Conservation (phyloP, 2,329 filamentous ascomycete genomes). For the Penicillium janthinellum region DNA sequence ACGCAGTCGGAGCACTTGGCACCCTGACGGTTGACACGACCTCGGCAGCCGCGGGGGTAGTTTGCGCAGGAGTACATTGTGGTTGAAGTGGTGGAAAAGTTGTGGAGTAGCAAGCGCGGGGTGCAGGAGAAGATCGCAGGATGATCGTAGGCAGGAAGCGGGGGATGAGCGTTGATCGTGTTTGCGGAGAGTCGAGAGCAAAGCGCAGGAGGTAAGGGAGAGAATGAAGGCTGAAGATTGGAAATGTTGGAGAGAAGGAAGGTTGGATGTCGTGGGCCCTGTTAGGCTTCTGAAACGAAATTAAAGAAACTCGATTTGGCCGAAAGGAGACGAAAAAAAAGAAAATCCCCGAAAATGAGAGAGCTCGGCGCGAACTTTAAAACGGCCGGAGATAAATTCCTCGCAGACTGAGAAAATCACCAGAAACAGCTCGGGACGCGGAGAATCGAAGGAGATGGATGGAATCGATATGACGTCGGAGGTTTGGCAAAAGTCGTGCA, state of each 20-base stretch:
- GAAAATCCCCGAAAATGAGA: neutral
- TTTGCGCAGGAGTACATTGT: conserved; percentile 53
- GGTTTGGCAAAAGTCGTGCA: neutral
- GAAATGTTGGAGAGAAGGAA: neutral
- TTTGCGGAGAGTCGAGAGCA: neutral
- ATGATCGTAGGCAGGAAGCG: neutral
- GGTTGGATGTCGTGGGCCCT: neutral
- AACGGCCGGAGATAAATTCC: neutral
- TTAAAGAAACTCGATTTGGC: conserved; percentile 1
- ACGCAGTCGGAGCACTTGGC: conserved; percentile 49
- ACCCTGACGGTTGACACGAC: conserved; percentile 47
- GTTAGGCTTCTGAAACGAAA: conserved; percentile 11
- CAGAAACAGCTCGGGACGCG: neutral
- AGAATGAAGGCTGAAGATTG: neutral
- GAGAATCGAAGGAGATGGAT: neutral
- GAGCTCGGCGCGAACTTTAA: neutral
- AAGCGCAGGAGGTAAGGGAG: neutral
- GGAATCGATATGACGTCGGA: conserved; percentile 4
- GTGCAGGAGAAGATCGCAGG: neutral
- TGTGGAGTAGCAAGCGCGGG: neutral
- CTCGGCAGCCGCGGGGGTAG: conserved; percentile 51
- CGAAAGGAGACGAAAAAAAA: conserved; percentile 4
- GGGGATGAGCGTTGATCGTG: neutral
- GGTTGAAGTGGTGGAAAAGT: neutral
- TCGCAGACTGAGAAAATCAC: neutral